phyloP scores from a whole-genome alignment of 169 alveolate genomes.

The Plasmodium sp. region DNA sequence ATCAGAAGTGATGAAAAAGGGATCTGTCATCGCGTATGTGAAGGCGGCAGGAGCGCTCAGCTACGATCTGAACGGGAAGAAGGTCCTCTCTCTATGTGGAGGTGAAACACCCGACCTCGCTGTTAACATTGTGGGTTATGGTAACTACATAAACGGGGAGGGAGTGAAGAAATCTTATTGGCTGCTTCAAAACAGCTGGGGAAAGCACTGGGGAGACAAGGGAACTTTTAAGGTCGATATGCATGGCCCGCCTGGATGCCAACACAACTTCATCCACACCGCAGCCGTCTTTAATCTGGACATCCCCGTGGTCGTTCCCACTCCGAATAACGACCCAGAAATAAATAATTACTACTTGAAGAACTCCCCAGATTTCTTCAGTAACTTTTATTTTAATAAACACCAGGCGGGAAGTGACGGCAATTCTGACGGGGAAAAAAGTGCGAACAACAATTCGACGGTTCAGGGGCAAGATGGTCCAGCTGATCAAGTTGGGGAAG shows the following conservation, averaged over 20 bases:
- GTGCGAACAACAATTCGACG: too few relatives aligned
- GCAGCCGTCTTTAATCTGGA: slow-evolving; percentile 4
- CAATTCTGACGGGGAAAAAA: neutral
- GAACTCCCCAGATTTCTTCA: slow-evolving; percentile 1
- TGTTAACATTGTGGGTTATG: slow-evolving; percentile 63
- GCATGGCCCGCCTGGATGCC: neutral
- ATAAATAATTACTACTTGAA: neutral
- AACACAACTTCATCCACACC: slow-evolving; percentile 8
- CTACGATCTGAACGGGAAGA: slow-evolving; percentile 60
- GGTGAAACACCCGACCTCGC: slow-evolving; percentile 21
- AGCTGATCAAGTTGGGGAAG: too few relatives aligned
- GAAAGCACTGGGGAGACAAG: slow-evolving; percentile 27
- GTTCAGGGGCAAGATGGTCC: too few relatives aligned
- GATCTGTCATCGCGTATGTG: slow-evolving; percentile 51
- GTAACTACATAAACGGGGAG: slow-evolving; percentile 16
- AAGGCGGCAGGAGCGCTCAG: neutral
- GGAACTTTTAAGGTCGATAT: slow-evolving; percentile 60
- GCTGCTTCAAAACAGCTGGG: slow-evolving; percentile 45
- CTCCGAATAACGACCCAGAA: neutral
- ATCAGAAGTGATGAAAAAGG: slow-evolving; percentile 32
- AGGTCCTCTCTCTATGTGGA: slow-evolving; percentile 49
- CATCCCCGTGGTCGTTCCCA: neutral
- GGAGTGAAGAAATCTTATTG: slow-evolving; percentile 28
- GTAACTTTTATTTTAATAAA: neutral
- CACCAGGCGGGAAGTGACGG: too few relatives aligned